Conservation (phyloP, 2,329 filamentous ascomycete species). For the Aspergillus sp. region DNA sequence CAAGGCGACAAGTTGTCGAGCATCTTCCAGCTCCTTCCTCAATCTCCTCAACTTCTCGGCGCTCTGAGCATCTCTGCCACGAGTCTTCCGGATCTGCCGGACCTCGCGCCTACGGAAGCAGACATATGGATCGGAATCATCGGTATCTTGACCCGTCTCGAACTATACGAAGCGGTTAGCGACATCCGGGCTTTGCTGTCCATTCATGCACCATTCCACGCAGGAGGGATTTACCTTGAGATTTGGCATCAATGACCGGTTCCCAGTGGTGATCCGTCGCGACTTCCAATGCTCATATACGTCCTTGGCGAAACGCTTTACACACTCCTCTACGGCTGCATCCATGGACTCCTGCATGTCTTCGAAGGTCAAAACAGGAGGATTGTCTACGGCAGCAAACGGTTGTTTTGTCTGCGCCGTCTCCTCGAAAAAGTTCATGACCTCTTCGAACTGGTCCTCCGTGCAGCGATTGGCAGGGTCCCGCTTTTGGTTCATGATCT, state of each 20-base stretch:
- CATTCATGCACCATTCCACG: not conserved
- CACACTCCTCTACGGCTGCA: slow-evolving; percentile 53
- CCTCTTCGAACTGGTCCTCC: slow-evolving; percentile 88
- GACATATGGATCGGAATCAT: slow-evolving; percentile 95
- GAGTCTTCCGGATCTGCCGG: slow-evolving; percentile 89
- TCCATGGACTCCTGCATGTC: slow-evolving; percentile 71
- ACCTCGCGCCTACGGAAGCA: slow-evolving; percentile 96
- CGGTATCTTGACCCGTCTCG: slow-evolving; percentile 88
- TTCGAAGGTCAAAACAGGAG: slow-evolving; percentile 71
- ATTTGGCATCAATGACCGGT: slow-evolving; percentile 70
- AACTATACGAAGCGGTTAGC: slow-evolving; percentile 51
- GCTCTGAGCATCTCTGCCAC: slow-evolving; percentile 88
- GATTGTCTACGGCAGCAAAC: slow-evolving; percentile 85
- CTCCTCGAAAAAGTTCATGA: slow-evolving; percentile 94
- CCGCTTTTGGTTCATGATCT: slow-evolving; percentile 76
- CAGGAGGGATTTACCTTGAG: slow-evolving; percentile 61
- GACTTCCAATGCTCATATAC: slow-evolving; percentile 90
- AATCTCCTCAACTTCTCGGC: slow-evolving; percentile 92
- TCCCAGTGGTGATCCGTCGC: slow-evolving; percentile 64
- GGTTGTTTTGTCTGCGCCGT: slow-evolving; percentile 80
- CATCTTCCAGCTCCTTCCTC: slow-evolving; percentile 86
- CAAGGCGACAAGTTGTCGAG: slow-evolving; percentile 73
- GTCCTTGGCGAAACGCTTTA: slow-evolving; percentile 65
- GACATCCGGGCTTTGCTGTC: not conserved
- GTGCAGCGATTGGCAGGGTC: slow-evolving; percentile 65